Evolutionary conservation across 805 yeast genomes (phyloP), one percentile per base, ranked within the genome.

Genomic region (Debaryomyces castellii): DNA sequence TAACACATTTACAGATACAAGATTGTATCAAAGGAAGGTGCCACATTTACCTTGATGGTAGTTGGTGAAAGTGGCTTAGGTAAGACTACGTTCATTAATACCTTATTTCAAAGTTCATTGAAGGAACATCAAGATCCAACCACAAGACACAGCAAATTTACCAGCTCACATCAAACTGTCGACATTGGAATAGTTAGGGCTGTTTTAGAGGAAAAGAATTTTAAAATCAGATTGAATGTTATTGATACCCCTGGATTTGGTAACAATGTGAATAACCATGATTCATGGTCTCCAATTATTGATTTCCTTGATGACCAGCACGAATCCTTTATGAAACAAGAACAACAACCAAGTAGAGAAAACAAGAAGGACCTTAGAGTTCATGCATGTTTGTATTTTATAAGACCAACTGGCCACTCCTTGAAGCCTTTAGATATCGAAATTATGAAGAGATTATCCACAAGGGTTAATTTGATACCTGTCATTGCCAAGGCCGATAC

Each of bases 241-340:
- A 82, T 91, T 57, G 97, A 90, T 66, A 89, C 97, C 1, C 96
- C 96, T 7, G 97, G 97, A 1, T 89, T 89, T 63, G 97, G 97
- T 49, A 95, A 89, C 63, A 87, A 85, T 63, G 86, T 89, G 52
- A 86, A 90, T 71, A 91, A 90, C 69, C 78, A 77, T 58, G 85
- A 86, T 62, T 77, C 94, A 38, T 89, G 96, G 95, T 85, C 83
- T 48, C 89, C 96, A 32, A 79, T 89, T 55, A 75, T 87, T 49
- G 96, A 89, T 64, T 91, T 89, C 65, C 82, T 91, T 51, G 96
- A 90, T 65, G 95, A 89, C 62, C 97, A 90, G 71, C 94, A 89
- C 60, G 90, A 85, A 59, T 77, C 86, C 20, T 89, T 70, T 63
- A 86, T 90, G 92, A 87, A 87, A 63, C 96, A 88, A 64, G 97